Evolutionary conservation across 2,329 filamentous ascomycete species (phyloP).

Genomic region (Gliomastix tumulicola): DNA sequence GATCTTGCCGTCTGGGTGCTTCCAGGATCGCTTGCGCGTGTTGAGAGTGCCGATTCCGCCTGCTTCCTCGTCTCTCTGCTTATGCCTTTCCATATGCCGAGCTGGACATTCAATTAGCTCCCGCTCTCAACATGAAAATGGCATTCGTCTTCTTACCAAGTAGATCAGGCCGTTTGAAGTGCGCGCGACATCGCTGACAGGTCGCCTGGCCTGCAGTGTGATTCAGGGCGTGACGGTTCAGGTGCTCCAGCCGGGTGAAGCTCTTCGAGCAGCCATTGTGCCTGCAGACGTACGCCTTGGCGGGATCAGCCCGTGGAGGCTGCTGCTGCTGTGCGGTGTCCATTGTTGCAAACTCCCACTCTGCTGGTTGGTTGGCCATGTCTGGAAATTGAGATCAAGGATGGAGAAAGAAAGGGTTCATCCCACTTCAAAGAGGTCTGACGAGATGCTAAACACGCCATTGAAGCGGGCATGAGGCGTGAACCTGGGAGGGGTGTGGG

Average conservation of each 20-base stretch:
- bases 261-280: constrained; percentile 40
- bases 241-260: constrained; percentile 51
- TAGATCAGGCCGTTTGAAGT: constrained; percentile 55
- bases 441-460: not conserved
- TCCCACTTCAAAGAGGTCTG: no score
- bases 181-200: constrained; percentile 50
- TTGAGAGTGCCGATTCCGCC: constrained; percentile 44
- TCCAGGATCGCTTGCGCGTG: constrained; percentile 50
- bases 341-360: not conserved
- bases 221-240: constrained; percentile 50
- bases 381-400: no score
- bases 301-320: no score
- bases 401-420: no score
- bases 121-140: not conserved
- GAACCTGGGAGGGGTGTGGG: no score
- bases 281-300: constrained; percentile 23
- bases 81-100: constrained; percentile 51
- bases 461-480: not conserved
- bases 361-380: no score
- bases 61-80: constrained; percentile 47
- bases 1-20: constrained; percentile 43
- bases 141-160: constrained; percentile 12
- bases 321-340: not conserved
- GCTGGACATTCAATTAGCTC: not conserved
- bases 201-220: constrained; percentile 46